A percentile compares a stretch with the other conserved stretches of the same genome.
Evolutionary conservation across 805 yeast genomes (phyloP).

Genomic region (Ogataea nonfermentans): DNA sequence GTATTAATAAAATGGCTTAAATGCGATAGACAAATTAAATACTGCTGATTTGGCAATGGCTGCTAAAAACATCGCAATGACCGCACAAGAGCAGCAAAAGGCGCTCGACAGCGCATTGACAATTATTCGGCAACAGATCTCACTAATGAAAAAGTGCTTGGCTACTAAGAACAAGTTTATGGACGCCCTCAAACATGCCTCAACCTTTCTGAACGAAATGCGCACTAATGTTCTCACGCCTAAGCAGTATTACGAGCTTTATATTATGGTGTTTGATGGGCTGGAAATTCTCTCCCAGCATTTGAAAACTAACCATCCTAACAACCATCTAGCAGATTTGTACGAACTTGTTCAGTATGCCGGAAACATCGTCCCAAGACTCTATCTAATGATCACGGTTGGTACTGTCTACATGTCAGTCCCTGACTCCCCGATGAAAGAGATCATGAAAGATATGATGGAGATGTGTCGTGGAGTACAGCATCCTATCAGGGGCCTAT

Average conservation of each 20-base stretch:
- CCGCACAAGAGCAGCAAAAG: slow-evolving; percentile 29
- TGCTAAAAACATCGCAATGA: slow-evolving; percentile 14
- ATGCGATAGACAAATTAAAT: slow-evolving; percentile 9
- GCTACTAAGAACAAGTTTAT: slow-evolving; percentile 64
- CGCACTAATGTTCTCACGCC: slow-evolving; percentile 77
- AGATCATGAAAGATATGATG: slow-evolving; percentile 91
- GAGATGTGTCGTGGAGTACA: slow-evolving; percentile 98
- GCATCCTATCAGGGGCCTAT: slow-evolving; percentile 89
- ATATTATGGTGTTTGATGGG: slow-evolving; percentile 80
- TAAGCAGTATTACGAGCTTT: slow-evolving; percentile 89
- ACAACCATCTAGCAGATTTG: slow-evolving; percentile 77
- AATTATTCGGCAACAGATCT: slow-evolving; percentile 66
- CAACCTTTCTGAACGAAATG: slow-evolving; percentile 76
- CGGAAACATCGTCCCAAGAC: slow-evolving; percentile 87
- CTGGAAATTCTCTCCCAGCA: slow-evolving; percentile 64
- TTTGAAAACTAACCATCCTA: slow-evolving; percentile 64
- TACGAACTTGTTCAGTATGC: slow-evolving; percentile 95
- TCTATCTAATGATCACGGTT: slow-evolving; percentile 92
- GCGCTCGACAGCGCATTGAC: slow-evolving; percentile 44
- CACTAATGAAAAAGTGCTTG: slow-evolving; percentile 73
- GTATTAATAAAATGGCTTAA: slow-evolving; percentile 4
- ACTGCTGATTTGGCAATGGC: slow-evolving; percentile 10
- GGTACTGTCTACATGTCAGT: slow-evolving; percentile 85
- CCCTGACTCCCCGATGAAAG: slow-evolving; percentile 75
- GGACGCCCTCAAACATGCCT: slow-evolving; percentile 86